Evolutionary conservation across 129 eudicot species (phyloP).

Genomic region (Chrysanthemum lavandulifolium): DNA sequence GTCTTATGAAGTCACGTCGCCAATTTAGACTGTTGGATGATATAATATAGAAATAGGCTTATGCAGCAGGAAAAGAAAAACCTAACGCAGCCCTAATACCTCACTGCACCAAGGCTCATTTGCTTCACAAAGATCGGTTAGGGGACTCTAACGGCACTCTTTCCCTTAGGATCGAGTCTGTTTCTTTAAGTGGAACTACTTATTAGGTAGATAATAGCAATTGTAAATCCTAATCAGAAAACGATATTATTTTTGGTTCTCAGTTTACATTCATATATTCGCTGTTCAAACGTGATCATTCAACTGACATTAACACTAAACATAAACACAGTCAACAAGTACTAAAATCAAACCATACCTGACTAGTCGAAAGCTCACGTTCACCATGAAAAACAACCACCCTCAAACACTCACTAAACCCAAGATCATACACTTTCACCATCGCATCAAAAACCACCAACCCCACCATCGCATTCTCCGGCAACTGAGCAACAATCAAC

Average conservation of each 20-base stretch:
- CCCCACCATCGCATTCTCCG: constrained; percentile 84
- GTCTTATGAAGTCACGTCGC: not conserved
- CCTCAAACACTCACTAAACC: constrained; percentile 62
- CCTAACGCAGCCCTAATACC: not conserved
- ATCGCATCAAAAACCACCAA: constrained; percentile 86
- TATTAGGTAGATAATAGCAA: no score
- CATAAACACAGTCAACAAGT: not conserved
- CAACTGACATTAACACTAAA: not conserved
- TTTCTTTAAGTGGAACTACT: no score
- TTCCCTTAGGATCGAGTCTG: no score
- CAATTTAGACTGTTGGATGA: not conserved
- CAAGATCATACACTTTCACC: constrained; percentile 89
- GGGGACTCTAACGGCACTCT: no score
- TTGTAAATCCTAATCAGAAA: no score
- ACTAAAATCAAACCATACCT: constrained; percentile 40
- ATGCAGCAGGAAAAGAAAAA: not conserved
- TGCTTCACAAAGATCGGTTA: no score
- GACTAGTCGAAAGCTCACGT: constrained; percentile 59
- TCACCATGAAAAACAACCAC: constrained; percentile 89
- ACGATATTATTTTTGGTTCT: not conserved
- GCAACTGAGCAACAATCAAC: constrained; percentile 65
- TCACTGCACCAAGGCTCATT: no score
- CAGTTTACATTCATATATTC: no score
- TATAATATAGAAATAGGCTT: not conserved
- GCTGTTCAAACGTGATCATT: not conserved